Evolutionary conservation across 2,329 filamentous ascomycete genomes (phyloP), one percentile per base, ranked within the genome.

Genomic region (Penicillium sp.): DNA sequence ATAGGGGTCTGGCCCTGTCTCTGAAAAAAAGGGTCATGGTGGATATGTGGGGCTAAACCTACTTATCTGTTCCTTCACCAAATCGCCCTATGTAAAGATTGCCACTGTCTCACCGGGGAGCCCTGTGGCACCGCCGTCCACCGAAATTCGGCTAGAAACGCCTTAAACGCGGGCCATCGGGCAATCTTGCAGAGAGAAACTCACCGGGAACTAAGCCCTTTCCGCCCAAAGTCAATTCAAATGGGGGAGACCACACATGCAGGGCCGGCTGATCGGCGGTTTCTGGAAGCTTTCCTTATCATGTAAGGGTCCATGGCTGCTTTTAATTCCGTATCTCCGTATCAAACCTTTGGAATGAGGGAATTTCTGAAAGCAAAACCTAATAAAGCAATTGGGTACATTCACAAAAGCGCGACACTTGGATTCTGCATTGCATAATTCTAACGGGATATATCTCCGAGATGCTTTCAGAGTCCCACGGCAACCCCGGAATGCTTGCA

Each of bases 41-140:
- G 46, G 55, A 47, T 55, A 27, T 22, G 62, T 62, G 62, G 62
- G 62, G 62, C 47, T 59, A 26, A 27, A 14, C 15, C 15, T 22
- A 42, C 35, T 57, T 63, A 63, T 63, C 59, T 60, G 42, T 35
- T 37, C 26, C 40, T 29, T 54, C 47, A 61, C 55, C 60, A 63
- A 64, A 62, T 64, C 51, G 18, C 23, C 51, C 53, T 64, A 59
- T 60, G 62, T 65, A 56, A 64, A 44, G 50, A 49, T 55, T 61
- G 56, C 49, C 53, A 20, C 41, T n/a, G n/a, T 20, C 40, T 42
- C 29, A 42, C 18, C n/a, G n/a, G 40, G 11, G 22, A 27, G 26
- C 6, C 26, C 6, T 7, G 26, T 27, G 26, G 9, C 14, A 29
- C 42, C 11, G 42, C 5, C 14, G 4, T 20, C 20, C 42, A 40